Conservation (phyloP, 202 grass and related monocot species). For the Brachypodium distachyon region DNA sequence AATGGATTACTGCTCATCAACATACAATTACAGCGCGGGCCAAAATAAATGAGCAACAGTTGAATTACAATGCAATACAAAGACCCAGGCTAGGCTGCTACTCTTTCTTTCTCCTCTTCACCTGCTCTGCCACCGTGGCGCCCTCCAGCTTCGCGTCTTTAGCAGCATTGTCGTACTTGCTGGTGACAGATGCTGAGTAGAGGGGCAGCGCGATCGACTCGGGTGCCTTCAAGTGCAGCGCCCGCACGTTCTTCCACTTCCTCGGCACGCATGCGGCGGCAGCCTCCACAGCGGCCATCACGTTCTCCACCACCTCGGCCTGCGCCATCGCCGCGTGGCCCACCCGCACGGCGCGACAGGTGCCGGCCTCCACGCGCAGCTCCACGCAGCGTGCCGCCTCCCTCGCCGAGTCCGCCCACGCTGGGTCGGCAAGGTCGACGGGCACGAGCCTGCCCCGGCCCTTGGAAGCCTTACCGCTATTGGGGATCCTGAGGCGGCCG, state of each 20-base stretch:
- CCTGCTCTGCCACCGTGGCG: neutral
- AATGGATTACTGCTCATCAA: too few relatives aligned
- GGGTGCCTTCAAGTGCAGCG: slow-evolving; percentile 58
- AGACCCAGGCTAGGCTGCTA: neutral
- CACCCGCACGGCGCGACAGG: slow-evolving; percentile 54
- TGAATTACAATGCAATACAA: neutral
- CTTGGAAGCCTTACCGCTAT: slow-evolving; percentile 22
- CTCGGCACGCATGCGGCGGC: slow-evolving; percentile 53
- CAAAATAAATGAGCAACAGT: neutral
- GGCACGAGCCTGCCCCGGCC: slow-evolving; percentile 8
- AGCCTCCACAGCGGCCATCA: slow-evolving; percentile 38
- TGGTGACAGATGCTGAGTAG: slow-evolving; percentile 21
- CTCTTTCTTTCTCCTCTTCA: slow-evolving; percentile 19
- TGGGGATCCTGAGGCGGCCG: slow-evolving; percentile 35
- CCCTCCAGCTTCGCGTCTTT: neutral
- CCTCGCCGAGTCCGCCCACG: slow-evolving; percentile 37
- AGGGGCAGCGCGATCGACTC: slow-evolving; percentile 74
- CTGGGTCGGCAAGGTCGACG: slow-evolving; percentile 37
- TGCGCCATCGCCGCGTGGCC: slow-evolving; percentile 46
- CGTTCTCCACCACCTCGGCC: slow-evolving; percentile 47
- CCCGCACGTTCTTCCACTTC: slow-evolving; percentile 75
- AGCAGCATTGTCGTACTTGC: neutral
- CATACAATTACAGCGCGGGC: neutral
- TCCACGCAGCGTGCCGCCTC: slow-evolving; percentile 29
- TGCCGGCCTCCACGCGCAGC: slow-evolving; percentile 44